Percentiles rank a stretch among this genome's conserved stretches.
phyloP scores from a whole-genome alignment of 2,329 filamentous ascomycete genomes.

The Leptosphaerulina australis region DNA sequence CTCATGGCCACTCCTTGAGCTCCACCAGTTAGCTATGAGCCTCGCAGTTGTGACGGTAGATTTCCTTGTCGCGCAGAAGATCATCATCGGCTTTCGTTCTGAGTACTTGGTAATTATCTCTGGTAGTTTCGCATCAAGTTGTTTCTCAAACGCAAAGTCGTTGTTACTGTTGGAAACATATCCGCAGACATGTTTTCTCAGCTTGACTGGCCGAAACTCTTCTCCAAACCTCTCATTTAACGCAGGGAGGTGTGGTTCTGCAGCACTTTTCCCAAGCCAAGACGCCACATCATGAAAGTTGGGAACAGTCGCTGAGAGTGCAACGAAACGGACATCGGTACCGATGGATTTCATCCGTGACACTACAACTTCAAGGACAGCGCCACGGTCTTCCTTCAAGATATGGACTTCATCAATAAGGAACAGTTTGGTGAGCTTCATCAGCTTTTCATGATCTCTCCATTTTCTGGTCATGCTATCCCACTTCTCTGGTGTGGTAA shows the following conservation, averaged over 20 bases:
- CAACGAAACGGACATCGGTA: slow-evolving; percentile 76
- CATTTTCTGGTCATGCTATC: slow-evolving; percentile 87
- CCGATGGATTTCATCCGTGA: slow-evolving; percentile 85
- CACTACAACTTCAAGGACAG: slow-evolving; percentile 81
- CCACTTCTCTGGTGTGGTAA: slow-evolving; percentile 91
- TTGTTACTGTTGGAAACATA: slow-evolving; percentile 65
- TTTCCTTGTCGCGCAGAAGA: slow-evolving; percentile 81
- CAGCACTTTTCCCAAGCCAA: slow-evolving; percentile 74
- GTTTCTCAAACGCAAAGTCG: slow-evolving; percentile 77
- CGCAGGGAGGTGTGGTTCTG: slow-evolving; percentile 67
- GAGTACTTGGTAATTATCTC: slow-evolving; percentile 71
- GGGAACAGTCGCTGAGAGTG: slow-evolving; percentile 81
- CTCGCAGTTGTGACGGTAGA: slow-evolving; percentile 72
- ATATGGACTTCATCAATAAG: slow-evolving; percentile 90
- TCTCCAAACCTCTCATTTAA: slow-evolving; percentile 74
- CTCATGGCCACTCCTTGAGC: slow-evolving; percentile 55
- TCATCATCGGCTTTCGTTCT: slow-evolving; percentile 75
- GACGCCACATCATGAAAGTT: slow-evolving; percentile 79
- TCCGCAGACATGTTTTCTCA: slow-evolving; percentile 78
- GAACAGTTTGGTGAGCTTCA: slow-evolving; percentile 77
- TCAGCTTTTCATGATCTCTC: slow-evolving; percentile 76
- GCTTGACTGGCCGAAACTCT: slow-evolving; percentile 76
- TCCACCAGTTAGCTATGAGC: slow-evolving; percentile 70
- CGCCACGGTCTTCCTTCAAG: slow-evolving; percentile 77
- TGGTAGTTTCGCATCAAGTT: slow-evolving; percentile 68